phyloP scores from a whole-genome alignment of 2,329 filamentous ascomycete genomes.

The Trichoderma guizhouense region DNA sequence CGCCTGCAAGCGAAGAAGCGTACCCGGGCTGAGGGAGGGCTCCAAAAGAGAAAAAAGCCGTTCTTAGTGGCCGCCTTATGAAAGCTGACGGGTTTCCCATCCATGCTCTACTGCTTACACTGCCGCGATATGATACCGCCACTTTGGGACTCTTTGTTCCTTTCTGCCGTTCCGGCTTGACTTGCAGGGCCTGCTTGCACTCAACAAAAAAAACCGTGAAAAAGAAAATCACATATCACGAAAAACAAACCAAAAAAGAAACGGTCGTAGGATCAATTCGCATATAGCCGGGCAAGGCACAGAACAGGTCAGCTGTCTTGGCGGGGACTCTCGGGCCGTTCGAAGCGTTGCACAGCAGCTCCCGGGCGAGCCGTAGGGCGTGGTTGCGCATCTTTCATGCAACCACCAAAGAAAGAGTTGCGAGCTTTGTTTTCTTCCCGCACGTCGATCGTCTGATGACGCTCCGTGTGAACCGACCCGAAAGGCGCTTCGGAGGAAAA shows the following conservation, averaged over 20 bases:
- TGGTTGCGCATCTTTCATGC: not conserved
- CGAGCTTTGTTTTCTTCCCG: not conserved
- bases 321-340: not conserved
- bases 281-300: not conserved
- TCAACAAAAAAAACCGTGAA: not conserved
- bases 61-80: constrained; percentile 5
- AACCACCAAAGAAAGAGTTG: not conserved
- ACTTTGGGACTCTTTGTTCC: not conserved
- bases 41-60: not conserved
- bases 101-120: not conserved
- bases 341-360: not conserved
- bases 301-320: not conserved
- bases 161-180: not conserved
- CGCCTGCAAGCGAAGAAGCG: not conserved
- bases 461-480: not conserved
- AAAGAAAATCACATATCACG: not conserved
- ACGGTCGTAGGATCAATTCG: not conserved
- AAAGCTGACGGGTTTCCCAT: not conserved
- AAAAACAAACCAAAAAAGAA: not conserved
- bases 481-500: not conserved
- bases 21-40: not conserved
- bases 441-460: not conserved
- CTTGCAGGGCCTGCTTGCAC: not conserved
- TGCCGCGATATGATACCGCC: not conserved
- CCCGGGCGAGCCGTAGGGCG: constrained; percentile 5